These are phyloP conservation scores for Trichosporon sp. DNA, from an alignment of 1,284 basidiomycete species.

Conservation along the genomic window DNA sequence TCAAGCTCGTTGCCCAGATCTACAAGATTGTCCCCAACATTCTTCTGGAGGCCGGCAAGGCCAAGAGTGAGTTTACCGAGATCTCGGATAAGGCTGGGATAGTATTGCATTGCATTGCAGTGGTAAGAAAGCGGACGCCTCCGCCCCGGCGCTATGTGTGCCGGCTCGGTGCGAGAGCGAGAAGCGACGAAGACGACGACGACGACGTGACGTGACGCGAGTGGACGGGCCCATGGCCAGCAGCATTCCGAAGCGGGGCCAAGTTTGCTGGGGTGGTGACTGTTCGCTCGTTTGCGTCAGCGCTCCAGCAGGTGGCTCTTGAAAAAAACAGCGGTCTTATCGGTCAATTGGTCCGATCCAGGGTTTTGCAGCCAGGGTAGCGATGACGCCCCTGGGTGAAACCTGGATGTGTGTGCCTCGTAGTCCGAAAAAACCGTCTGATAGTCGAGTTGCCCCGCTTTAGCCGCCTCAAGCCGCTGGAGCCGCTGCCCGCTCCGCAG, in stretches of 20 bases:
- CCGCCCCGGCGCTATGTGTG: too few relatives aligned
- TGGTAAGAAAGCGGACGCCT: too few relatives aligned
- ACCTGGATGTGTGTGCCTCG: background rate
- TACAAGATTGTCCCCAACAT: conserved; percentile 91
- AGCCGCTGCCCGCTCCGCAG: background rate
- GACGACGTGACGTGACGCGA: background rate
- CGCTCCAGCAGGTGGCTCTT: background rate
- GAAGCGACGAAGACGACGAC: background rate
- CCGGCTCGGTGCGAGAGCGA: too few relatives aligned
- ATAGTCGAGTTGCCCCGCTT: conserved; percentile 3
- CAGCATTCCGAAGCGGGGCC: background rate
- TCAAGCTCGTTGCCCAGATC: conserved; percentile 88
- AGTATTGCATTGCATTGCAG: background rate
- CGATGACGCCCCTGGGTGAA: background rate
- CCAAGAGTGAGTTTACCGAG: conserved; percentile 68
- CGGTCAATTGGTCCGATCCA: conserved; percentile 3
- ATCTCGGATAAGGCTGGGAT: conserved; percentile 27
- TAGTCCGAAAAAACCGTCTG: background rate
- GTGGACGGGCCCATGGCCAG: background rate
- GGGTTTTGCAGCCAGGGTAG: background rate
- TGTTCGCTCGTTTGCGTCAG: background rate
- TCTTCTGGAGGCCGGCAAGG: conserved; percentile 87
- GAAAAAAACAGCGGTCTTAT: background rate
- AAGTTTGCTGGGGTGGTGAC: background rate
- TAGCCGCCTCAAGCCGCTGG: too few relatives aligned